Conservation (phyloP, 1,139 yeast genomes). For the Blastobotrys malaysiensis region DNA sequence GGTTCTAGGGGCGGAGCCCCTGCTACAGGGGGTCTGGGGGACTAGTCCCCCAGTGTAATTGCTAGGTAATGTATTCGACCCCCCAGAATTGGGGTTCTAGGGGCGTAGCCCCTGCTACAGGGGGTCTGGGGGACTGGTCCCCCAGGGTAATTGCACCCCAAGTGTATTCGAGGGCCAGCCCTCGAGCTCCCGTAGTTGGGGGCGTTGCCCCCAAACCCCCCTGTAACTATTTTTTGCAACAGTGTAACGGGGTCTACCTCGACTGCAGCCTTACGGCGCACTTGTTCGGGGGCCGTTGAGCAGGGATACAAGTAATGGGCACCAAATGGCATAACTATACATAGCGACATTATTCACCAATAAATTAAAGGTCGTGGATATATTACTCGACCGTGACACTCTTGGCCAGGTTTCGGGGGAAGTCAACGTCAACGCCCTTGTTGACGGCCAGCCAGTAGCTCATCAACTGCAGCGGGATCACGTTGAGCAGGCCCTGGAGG, state of each 20-base stretch:
- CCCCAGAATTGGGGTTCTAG: no score
- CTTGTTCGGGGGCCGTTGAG: no score
- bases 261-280: no score
- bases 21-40: no score
- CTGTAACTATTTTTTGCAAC: no score
- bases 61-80: no score
- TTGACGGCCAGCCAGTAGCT: slow-evolving; percentile 96
- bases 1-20: no score
- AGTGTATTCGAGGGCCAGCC: no score
- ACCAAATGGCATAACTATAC: background rate
- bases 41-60: no score
- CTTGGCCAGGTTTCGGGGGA: slow-evolving; percentile 98
- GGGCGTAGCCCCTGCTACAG: background rate
- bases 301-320: background rate
- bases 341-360: background rate
- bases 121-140: background rate
- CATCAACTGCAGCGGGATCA: slow-evolving; percentile 91
- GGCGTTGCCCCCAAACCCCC: no score
- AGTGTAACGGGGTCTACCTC: no score
- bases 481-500: slow-evolving; percentile 91
- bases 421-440: slow-evolving; percentile 95
- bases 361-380: background rate
- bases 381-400: slow-evolving; percentile 87
- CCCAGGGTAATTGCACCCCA: background rate
- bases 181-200: no score